Conservation (phyloP, 805 yeast genomes). For the Lipomyces yamanashiensis region DNA sequence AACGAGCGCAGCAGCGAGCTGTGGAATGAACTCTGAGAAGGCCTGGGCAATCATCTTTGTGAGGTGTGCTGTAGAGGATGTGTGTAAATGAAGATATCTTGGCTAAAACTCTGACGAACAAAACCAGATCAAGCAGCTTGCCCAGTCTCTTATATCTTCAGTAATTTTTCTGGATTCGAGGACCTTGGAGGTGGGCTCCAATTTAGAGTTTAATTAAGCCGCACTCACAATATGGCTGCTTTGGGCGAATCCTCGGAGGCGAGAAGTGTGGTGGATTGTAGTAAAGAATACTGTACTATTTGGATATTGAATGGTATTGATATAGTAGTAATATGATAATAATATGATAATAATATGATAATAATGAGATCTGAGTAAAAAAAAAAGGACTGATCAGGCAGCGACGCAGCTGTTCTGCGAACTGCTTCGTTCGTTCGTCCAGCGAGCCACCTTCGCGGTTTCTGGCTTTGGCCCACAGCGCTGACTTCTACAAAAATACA, state of each 20-base stretch:
- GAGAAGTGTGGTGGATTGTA: no score
- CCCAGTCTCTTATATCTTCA: neutral
- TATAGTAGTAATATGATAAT: neutral
- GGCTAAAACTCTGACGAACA: neutral
- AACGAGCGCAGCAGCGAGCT: slow-evolving; percentile 5
- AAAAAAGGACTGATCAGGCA: neutral
- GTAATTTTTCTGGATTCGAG: neutral
- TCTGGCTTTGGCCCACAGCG: no score
- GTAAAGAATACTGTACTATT: no score
- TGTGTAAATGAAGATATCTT: neutral
- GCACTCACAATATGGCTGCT: neutral
- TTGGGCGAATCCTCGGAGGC: neutral
- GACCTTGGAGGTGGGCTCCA: slow-evolving; percentile 7
- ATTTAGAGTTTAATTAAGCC: slow-evolving; percentile 3
- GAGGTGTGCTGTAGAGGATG: neutral
- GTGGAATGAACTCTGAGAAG: slow-evolving; percentile 6
- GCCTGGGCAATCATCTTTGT: neutral
- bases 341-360: neutral
- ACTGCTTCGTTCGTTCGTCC: neutral
- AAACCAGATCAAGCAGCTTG: neutral
- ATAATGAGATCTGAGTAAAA: neutral
- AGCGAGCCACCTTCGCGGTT: neutral
- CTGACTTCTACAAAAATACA: no score
- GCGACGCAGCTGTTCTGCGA: neutral
- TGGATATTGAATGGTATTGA: neutral